phyloP scores from a whole-genome alignment of 2,329 filamentous ascomycete genomes.

The Massarina eburnea region DNA sequence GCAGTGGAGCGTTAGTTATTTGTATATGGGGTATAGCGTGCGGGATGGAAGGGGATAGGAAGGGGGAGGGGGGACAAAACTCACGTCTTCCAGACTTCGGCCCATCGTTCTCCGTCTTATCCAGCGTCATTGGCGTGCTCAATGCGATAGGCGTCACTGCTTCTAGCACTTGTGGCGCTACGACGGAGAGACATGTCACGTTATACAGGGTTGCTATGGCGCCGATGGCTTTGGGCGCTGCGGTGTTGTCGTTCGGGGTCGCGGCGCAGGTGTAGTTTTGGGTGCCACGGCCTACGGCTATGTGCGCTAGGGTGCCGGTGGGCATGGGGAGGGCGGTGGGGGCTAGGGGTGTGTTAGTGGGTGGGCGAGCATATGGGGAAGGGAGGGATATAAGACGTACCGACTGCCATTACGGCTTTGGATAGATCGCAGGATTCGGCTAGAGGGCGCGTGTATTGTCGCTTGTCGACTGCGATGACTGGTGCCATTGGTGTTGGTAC shows the following conservation, averaged over 20 bases:
- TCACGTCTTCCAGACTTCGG: constrained; percentile 71
- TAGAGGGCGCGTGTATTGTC: constrained; percentile 18
- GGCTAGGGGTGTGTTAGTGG: constrained; percentile 42
- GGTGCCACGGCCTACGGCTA: constrained; percentile 83
- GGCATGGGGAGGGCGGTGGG: constrained; percentile 61
- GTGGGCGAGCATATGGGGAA: constrained; percentile 1
- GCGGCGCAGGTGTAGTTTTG: constrained; percentile 89
- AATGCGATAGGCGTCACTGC: too few relatives aligned
- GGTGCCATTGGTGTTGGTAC: too few relatives aligned
- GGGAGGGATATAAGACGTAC: constrained; percentile 21
- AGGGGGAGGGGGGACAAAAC: too few relatives aligned
- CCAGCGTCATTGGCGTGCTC: too few relatives aligned
- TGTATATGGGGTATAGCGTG: too few relatives aligned
- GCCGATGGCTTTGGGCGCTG: constrained; percentile 66
- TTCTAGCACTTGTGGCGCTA: too few relatives aligned
- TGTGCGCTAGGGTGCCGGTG: constrained; percentile 69
- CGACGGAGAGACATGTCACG: too few relatives aligned
- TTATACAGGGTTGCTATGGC: constrained; percentile 87
- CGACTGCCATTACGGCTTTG: constrained; percentile 29
- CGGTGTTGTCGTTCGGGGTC: constrained; percentile 52
- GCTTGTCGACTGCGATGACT: background rate
- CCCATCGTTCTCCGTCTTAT: constrained; percentile 53
- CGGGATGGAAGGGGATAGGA: too few relatives aligned
- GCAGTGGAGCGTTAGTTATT: too few relatives aligned
- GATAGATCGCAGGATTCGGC: constrained; percentile 33